These are phyloP conservation scores for Annulohypoxylon maeteangense DNA, from an alignment of 495 filamentous ascomycete species.

Conservation along the genomic window DNA sequence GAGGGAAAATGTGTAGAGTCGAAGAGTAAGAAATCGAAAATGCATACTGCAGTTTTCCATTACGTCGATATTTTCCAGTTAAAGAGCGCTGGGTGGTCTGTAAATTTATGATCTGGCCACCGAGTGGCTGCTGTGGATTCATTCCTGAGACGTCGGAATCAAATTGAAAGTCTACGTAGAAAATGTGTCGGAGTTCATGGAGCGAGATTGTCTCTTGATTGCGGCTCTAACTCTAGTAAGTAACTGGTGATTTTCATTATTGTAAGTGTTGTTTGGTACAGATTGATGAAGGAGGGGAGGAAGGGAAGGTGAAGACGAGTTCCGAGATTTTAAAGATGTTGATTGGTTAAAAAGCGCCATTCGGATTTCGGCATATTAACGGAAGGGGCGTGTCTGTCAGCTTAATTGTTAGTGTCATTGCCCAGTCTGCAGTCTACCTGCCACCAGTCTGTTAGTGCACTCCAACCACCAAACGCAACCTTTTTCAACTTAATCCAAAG, in stretches of 20 bases:
- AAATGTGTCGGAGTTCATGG: slow-evolving; percentile 14
- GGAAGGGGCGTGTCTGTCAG: slow-evolving; percentile 7
- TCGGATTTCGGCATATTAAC: slow-evolving; percentile 31
- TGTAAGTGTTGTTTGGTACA: slow-evolving; percentile 9
- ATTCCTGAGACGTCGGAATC: slow-evolving; percentile 23
- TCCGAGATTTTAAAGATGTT: slow-evolving; percentile 16
- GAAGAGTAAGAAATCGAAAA: neutral
- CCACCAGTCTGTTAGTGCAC: neutral
- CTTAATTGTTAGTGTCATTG: slow-evolving; percentile 7
- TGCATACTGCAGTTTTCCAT: slow-evolving; percentile 49
- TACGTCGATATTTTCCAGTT: slow-evolving; percentile 46
- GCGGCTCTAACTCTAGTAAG: slow-evolving; percentile 2
- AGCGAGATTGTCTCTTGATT: neutral
- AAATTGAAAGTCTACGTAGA: neutral
- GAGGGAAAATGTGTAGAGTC: neutral
- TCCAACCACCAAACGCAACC: neutral
- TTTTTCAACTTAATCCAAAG: neutral
- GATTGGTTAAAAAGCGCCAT: slow-evolving; percentile 15
- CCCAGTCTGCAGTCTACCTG: neutral
- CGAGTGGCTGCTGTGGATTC: slow-evolving; percentile 38
- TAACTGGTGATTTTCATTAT: neutral
- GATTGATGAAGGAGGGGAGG: neutral
- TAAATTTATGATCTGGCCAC: slow-evolving; percentile 49
- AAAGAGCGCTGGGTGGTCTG: slow-evolving; percentile 28
- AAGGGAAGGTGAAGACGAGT: slow-evolving; percentile 1